Evolutionary conservation across 306 rosid genomes (phyloP), one percentile per base, ranked within the genome.

Genomic region (Vigna unguiculata): DNA sequence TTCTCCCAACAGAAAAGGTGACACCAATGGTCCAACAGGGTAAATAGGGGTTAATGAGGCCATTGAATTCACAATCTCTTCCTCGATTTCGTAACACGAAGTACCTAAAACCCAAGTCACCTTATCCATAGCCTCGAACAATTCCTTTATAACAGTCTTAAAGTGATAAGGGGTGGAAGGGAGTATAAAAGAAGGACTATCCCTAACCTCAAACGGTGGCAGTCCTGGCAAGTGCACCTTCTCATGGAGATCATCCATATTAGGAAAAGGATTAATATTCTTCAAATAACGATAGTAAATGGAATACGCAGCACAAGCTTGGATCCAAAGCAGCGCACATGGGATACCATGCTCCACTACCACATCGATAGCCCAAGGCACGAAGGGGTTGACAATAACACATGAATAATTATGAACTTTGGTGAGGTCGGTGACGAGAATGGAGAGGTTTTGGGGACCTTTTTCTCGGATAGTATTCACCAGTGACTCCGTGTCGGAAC

Each of bases 311-410:
- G 91, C 80, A 34, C 81, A 75, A 2, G 93, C 82, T 49, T 88
- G 96, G 75, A 86, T 83, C 96, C 96, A 91, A 15, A 88, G 89
- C 67, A 84, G 6, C 0, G 90, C 93, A 38, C 90, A 87, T 3
- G 90, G 93, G 76, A 87, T 84, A 3, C 40, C 55, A 60, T 78
- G 85, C 0, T 81, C 59, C 0, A 61, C 24, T 11, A 77, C 82
- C 2, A 84, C 80, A 5, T 83, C 77, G 2, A 83, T 62, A n/a
- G 84, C 84, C 86, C 83, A 87, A 2, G 96, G 91, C 4, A 84
- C 68, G 13, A 88, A 82, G 21, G 88, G 87, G 40, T 82, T 86
- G 24, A 87, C 68, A 21, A 91, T 83, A 9, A 75, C 65, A 62
- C 90, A 87, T 0, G 88, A 76, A 20, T 79, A 71, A 3, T 79